phyloP scores from a whole-genome alignment of 2,329 filamentous ascomycete species.

The Fusarium bulbicola region DNA sequence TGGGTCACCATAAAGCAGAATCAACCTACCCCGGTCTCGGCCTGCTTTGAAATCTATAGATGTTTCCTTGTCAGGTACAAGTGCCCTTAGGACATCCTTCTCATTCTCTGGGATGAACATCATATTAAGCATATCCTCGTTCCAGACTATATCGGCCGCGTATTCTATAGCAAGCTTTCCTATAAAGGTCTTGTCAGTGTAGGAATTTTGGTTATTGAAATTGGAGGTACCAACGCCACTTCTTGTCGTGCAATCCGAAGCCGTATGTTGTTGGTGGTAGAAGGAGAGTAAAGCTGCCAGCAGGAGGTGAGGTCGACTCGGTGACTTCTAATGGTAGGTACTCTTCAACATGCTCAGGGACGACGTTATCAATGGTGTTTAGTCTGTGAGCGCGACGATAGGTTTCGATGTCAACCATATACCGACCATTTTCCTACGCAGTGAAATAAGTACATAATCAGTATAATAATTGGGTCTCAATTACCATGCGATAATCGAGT shows the following conservation, averaged over 20 bases:
- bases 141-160: background rate
- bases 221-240: background rate
- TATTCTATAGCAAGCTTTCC: background rate
- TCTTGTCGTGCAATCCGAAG: background rate
- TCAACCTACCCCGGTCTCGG: background rate
- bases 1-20: too few relatives aligned
- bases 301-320: background rate
- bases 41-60: background rate
- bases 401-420: background rate
- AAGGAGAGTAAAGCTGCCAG: background rate
- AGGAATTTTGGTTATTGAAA: background rate
- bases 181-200: background rate
- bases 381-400: background rate
- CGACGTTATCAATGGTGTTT: background rate
- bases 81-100: background rate
- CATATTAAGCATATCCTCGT: background rate
- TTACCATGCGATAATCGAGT: background rate
- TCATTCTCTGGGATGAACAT: fast-evolving
- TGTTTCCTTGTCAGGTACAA: fast-evolving
- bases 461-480: background rate
- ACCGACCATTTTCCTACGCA: background rate
- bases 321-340: background rate
- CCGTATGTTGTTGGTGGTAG: background rate
- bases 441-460: background rate
- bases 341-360: background rate